Evolutionary conservation across 371 early-diverging fungal genomes (phyloP), one percentile per base, ranked within the genome.

Genomic region (Massospora cicadina): DNA sequence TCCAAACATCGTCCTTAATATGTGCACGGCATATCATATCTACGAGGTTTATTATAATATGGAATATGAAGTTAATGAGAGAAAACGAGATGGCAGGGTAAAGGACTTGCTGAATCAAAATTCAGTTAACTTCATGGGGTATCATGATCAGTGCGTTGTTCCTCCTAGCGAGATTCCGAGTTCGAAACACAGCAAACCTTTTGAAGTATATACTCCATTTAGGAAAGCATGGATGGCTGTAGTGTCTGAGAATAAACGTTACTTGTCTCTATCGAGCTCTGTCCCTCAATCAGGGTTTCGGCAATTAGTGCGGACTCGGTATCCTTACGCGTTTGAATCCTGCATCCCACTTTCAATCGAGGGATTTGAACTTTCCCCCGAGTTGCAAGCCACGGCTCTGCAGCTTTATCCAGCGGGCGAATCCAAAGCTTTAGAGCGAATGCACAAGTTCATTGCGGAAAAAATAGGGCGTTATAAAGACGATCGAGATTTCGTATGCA

Each of bases 71-170:
- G 73, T 71, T 1, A 65, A 74, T 65, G 76, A 74, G 57, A 33
- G 32, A 21, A 54, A 60, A 53, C 61, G 74, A 5, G 74, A 75
- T 33, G 31, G n/a, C 0, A 56, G 33, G 0, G 65, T 70, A 43
- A 70, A 33, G n/a, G 68, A 56, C 2, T 55, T 73, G 24, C 13
- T 32, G 12, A 63, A 63, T 54, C 21, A 43, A 0, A 24, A 62
- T 0, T 63, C 63, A 25, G 64, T 77, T 13, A 64, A 66, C 32
- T 69, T 75, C 23, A 55, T 66, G 24, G 65, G 56, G 1, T 69
- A 29, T 53, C 76, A 83, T 31, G 80, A 79, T 62, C 82, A 83
- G 66, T 79, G 77, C 56, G 66, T 82, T 30, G 71, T 81, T 0
- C 66, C 68, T 2, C 83, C 86, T 1, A 72, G 75, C 13, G 63